A percentile compares a stretch with the other conserved stretches of the same genome.
Conservation (phyloP, 169 alveolate species). For the Plasmodium billcollinsi region DNA sequence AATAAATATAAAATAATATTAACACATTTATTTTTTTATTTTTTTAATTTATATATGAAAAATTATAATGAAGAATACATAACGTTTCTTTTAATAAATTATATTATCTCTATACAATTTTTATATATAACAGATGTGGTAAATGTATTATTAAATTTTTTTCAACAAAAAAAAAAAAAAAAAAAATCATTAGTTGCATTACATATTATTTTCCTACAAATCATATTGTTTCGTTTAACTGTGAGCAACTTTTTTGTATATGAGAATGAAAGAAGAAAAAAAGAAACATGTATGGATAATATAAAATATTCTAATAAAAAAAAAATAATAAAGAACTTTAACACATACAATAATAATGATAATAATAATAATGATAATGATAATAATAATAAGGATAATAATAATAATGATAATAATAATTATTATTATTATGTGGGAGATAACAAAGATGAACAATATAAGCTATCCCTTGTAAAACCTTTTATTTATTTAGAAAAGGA, state of each 20-base stretch:
- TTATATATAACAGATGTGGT: constrained; percentile 49
- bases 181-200: constrained; percentile 5
- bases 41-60: constrained; percentile 11
- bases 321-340: neutral
- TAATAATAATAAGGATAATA: no score
- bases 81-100: constrained; percentile 10
- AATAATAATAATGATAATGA: neutral
- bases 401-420: no score
- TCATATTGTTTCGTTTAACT: constrained; percentile 27
- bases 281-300: neutral
- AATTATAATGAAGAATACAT: constrained; percentile 8
- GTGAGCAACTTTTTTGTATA: constrained; percentile 29
- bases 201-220: constrained; percentile 42
- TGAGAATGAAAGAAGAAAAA: neutral
- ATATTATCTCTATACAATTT: constrained; percentile 23
- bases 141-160: constrained; percentile 13
- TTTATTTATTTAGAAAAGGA: neutral
- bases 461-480: neutral
- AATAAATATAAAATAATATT: no score
- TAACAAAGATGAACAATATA: no score
- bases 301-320: neutral
- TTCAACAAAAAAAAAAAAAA: constrained; percentile 9
- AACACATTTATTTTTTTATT: neutral
- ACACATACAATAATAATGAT: neutral
- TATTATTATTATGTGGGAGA: no score